Evolutionary conservation across 768 basidiomycete species (phyloP).

Genomic region (Gloeostereum incarnatum): DNA sequence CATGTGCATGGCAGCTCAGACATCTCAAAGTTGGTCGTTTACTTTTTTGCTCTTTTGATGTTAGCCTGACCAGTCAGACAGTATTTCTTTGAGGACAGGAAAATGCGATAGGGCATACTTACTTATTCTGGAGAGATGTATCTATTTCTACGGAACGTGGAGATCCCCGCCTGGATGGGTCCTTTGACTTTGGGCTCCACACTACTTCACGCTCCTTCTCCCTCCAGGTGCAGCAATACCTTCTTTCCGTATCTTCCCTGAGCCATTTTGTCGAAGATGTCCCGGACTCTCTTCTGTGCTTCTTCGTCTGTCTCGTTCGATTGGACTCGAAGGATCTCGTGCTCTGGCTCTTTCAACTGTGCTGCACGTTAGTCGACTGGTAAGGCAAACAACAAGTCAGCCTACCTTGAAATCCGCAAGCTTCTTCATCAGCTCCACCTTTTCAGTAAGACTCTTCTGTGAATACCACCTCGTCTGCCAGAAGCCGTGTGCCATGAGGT

Average conservation of each 20-base stretch:
- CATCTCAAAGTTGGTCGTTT: constrained; percentile 83
- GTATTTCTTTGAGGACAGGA: constrained; percentile 85
- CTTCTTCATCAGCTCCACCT: constrained; percentile 38
- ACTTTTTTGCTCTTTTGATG: constrained; percentile 2
- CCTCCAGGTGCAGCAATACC: constrained; percentile 28
- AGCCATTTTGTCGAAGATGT: constrained; percentile 31
- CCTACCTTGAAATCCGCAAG: constrained; percentile 44
- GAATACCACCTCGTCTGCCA: constrained; percentile 73
- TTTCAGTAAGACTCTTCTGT: constrained; percentile 34
- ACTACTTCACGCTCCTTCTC: too few relatives aligned
- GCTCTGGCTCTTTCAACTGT: constrained; percentile 59
- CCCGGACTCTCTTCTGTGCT: constrained; percentile 36
- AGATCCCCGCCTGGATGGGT: too few relatives aligned
- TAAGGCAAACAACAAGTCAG: constrained; percentile 33
- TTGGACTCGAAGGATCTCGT: constrained; percentile 55
- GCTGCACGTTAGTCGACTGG: constrained; percentile 3
- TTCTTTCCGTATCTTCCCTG: constrained; percentile 31
- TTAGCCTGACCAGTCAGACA: constrained; percentile 15
- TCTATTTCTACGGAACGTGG: too few relatives aligned
- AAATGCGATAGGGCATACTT: constrained; percentile 55
- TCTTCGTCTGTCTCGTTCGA: constrained; percentile 24
- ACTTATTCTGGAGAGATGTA: too few relatives aligned
- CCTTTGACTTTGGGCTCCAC: too few relatives aligned
- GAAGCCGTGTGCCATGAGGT: constrained; percentile 66
- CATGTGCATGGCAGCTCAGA: constrained; percentile 89